phyloP scores from a whole-genome alignment of 345 rosid species.

The Lumnitzera racemosa region DNA sequence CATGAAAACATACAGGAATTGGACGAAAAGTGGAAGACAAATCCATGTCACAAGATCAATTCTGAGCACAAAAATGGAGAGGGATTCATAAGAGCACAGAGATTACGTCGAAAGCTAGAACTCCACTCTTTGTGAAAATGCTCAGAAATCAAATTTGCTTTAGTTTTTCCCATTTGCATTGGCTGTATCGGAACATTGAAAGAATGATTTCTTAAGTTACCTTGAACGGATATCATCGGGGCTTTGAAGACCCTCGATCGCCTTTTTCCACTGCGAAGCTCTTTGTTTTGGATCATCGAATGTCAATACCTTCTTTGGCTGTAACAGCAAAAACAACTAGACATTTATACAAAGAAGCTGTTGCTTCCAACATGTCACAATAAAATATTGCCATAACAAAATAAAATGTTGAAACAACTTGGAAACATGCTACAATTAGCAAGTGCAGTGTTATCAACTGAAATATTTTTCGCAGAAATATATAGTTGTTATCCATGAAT shows the following conservation, averaged over 20 bases:
- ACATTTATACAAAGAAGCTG: not conserved
- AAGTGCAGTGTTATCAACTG: too few relatives aligned
- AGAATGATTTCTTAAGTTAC: not conserved
- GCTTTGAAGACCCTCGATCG: slow-evolving; percentile 85
- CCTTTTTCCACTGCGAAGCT: slow-evolving; percentile 92
- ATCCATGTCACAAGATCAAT: not conserved
- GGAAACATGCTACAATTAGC: too few relatives aligned
- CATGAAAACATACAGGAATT: not conserved
- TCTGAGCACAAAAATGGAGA: not conserved
- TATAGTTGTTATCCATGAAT: too few relatives aligned
- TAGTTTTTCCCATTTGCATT: slow-evolving; percentile 14
- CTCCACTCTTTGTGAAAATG: not conserved
- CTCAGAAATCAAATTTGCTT: not conserved
- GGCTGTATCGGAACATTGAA: slow-evolving; percentile 11
- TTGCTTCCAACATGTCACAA: too few relatives aligned
- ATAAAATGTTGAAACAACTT: too few relatives aligned
- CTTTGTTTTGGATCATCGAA: slow-evolving; percentile 91
- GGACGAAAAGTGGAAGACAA: not conserved
- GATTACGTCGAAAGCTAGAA: not conserved
- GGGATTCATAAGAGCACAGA: not conserved
- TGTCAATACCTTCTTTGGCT: slow-evolving; percentile 94
- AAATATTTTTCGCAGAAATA: not conserved
- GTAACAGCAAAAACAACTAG: slow-evolving; percentile 13
- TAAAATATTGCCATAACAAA: too few relatives aligned
- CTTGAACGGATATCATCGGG: slow-evolving; percentile 37